Evolutionary conservation across 1,139 yeast species (phyloP), one percentile per base, ranked within the genome.

Genomic region (Geotrichum citri-aurantii): DNA sequence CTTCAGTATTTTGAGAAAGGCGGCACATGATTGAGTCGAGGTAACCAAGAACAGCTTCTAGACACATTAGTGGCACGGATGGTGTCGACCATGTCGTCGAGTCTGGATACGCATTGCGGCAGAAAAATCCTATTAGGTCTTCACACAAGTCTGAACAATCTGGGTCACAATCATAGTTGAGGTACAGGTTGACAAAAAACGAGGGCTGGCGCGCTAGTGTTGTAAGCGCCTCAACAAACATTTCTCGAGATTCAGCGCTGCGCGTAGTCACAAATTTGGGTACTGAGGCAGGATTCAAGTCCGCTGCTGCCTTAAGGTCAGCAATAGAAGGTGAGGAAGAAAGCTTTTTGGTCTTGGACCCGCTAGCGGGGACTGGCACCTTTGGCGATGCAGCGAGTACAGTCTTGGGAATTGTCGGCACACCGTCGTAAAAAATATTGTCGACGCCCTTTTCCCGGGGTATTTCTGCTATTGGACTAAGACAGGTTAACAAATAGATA

Each of bases 21-120:
- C 90, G 77, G 44, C 81, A 84, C 63, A 81, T 80, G 49, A 90
- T 77, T 14, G 86, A 85, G 58, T 83, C 80, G 46, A 91, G 77
- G 63, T 86, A 83, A 1, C 88, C 80, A 44, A 93, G 77, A 1
- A 93, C 72, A 1, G 97, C 96, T 67, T 93, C 98, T 54, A 93
- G 77, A 67, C 98, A 93, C 12, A 91, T 80, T 0, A 98, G 97
- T 0, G 99, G 98, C 1, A 93, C 96, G 66, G 83, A 85, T 47
- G 88, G 89, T 0, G 97, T 88, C 0, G 96, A 86, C 66, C 81
- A 77, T 7, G 70, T 65, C 0, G 96, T 93, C 23, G 91, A 81
- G 65, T 88, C 95, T 0, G 97, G 95, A 52, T 87, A 79, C 0
- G 96, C 84, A 48, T 89, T 76, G 57, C 86, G 81, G 62, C 96